A percentile compares a stretch with the other conserved stretches of the same genome.
Evolutionary conservation across 148 eudicot genomes (phyloP).

Genomic region (Amaranthus palmeri): DNA sequence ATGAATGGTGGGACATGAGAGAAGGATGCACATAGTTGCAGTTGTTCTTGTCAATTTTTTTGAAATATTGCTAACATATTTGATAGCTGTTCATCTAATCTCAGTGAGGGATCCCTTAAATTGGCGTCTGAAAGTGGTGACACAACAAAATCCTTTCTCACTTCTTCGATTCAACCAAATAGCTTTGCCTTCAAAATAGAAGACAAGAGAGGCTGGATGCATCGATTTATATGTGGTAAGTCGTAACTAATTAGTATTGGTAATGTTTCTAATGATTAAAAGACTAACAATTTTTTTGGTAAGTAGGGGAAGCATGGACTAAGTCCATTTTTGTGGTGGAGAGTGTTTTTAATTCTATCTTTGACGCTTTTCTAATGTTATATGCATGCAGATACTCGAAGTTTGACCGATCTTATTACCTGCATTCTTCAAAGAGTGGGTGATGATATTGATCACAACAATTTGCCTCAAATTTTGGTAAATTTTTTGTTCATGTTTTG

Average conservation of each 20-base stretch:
- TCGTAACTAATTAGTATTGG: conserved; percentile 5
- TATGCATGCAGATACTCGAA: conserved; percentile 50
- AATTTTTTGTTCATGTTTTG: neutral
- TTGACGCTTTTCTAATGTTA: neutral
- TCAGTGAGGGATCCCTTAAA: conserved; percentile 68
- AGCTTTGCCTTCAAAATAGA: conserved; percentile 74
- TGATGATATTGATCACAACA: conserved; percentile 72
- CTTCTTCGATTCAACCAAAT: conserved; percentile 37
- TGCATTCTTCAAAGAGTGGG: conserved; percentile 91
- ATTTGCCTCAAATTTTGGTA: conserved; percentile 86
- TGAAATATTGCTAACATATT: neutral
- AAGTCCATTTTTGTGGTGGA: too few relatives aligned
- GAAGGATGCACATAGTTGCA: too few relatives aligned
- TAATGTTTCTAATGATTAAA: neutral
- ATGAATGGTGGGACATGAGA: too few relatives aligned
- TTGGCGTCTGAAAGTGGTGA: conserved; percentile 67
- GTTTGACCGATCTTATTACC: conserved; percentile 67
- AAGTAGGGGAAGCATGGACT: neutral
- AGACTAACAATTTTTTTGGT: neutral
- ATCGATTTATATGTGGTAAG: conserved; percentile 85
- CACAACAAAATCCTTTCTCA: conserved; percentile 40
- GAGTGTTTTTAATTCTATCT: conserved; percentile 6
- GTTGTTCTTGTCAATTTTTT: neutral
- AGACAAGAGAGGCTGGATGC: conserved; percentile 84
- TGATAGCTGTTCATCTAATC: neutral